Base-by-base conservation (phyloP, 2,329 filamentous ascomycete species). In the Stachybotrys chlorohalonatus region DNA sequence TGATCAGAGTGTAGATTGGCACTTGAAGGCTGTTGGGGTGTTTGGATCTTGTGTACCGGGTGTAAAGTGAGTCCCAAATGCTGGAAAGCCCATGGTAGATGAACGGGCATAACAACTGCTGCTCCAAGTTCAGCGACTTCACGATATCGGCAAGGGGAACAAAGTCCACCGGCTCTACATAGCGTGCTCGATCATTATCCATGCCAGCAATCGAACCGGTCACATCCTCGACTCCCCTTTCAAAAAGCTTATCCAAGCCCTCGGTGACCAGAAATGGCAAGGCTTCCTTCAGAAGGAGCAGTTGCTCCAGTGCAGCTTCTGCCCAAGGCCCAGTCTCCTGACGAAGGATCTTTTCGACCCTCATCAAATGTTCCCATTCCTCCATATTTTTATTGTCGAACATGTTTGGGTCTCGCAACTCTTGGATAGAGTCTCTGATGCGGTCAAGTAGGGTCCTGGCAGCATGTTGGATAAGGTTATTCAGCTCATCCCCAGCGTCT, bases 401-500 rank as follows among this genome's bases (percentile, higher is more conserved):
- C 13, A 72, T 59, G 7, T 66, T 46, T 6, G 66, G 62, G 11
- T 68, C 72, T 11, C 59, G 62, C 31, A 77, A 65, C 17, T 66
- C 50, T 68, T 56, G 3, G 62, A 59, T 17, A 24, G 58, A 11
- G 53, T 60, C 15, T 7, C 61, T 54, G 2, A 83, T 68, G 7
- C 80, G 72, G 9, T 78, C 76, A 2, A 76, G 65, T 47, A 86
- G 72, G 8, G 71, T 73, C 31, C 75, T 75, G 24, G 79, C 78
- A 7, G 82, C 82, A 62, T 85, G 82, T 59, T 84, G 79, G 2
- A 85, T 75, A 3, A 77, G 68, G 53, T 84, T 83, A 11, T 73
- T 69, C 53, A 81, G 73, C 53, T 81, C 77, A 54, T 85, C 81
- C 9, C 78, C 76, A 2, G 82, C 61, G 11, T 72, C 63, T 3